Conservation (phyloP, 208 protist species). For the Angomonas deanei region DNA sequence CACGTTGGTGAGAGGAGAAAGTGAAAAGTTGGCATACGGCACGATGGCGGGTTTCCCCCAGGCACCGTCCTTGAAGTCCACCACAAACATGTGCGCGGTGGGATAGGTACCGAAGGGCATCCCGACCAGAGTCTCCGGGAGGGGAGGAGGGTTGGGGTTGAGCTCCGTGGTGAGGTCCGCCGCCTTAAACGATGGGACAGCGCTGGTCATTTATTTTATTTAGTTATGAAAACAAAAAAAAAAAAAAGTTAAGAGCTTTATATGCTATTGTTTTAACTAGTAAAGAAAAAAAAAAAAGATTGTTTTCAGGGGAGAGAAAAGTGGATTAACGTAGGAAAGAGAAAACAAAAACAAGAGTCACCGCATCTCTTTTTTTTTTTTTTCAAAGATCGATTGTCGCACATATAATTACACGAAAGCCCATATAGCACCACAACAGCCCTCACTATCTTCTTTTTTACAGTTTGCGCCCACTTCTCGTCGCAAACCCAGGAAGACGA, state of each 20-base stretch:
- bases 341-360: constrained; percentile 24
- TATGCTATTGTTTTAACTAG: constrained; percentile 7
- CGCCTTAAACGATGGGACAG: constrained; percentile 14
- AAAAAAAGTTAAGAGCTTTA: not conserved
- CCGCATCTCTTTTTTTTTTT: too few relatives aligned
- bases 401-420: too few relatives aligned
- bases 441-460: too few relatives aligned
- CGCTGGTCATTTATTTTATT: not conserved
- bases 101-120: constrained; percentile 92
- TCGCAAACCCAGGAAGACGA: not conserved
- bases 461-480: too few relatives aligned
- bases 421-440: too few relatives aligned
- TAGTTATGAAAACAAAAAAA: not conserved
- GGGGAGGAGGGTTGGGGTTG: constrained; percentile 19
- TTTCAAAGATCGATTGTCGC: too few relatives aligned
- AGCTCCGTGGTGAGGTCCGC: constrained; percentile 4
- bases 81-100: constrained; percentile 95
- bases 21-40: constrained; percentile 66
- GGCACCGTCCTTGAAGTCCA: constrained; percentile 69
- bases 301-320: not conserved
- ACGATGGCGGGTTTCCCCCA: constrained; percentile 86
- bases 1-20: constrained; percentile 83
- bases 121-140: constrained; percentile 36
- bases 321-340: not conserved
- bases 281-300: constrained; percentile 13